Evolutionary conservation across 169 alveolate species (phyloP).

Genomic region (Plasmodium relictum): DNA sequence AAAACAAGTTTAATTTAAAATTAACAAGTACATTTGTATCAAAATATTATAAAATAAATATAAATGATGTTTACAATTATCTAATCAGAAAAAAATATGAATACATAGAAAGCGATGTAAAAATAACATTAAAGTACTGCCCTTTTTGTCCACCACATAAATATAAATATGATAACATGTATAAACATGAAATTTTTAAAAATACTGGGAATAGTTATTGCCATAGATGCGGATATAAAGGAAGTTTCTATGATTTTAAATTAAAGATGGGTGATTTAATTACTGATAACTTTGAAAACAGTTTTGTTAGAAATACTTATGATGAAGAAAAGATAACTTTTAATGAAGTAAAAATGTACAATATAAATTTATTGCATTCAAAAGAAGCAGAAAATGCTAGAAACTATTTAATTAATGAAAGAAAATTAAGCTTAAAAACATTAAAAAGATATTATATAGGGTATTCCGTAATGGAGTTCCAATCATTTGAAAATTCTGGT

Average conservation of each 20-base stretch:
- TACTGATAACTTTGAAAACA: constrained; percentile 71
- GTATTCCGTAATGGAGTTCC: constrained; percentile 79
- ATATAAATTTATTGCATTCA: constrained; percentile 78
- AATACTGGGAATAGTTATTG: constrained; percentile 90
- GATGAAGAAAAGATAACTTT: constrained; percentile 77
- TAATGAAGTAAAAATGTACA: constrained; percentile 81
- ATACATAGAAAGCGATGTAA: constrained; percentile 83
- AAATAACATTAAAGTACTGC: constrained; percentile 87
- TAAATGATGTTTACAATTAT: constrained; percentile 86
- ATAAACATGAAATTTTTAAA: constrained; percentile 88
- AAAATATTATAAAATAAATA: constrained; percentile 82
- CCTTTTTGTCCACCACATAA: constrained; percentile 91
- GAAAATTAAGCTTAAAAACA: constrained; percentile 87
- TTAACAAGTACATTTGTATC: constrained; percentile 86
- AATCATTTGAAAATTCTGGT: constrained; percentile 70
- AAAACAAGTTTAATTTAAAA: neutral
- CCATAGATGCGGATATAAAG: constrained; percentile 90
- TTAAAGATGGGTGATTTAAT: constrained; percentile 86
- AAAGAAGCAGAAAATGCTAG: constrained; percentile 82
- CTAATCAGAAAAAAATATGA: constrained; percentile 85
- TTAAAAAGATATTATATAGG: constrained; percentile 90
- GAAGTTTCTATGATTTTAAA: constrained; percentile 91
- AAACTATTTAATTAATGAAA: constrained; percentile 87
- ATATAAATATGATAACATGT: constrained; percentile 86
- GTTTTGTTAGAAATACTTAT: constrained; percentile 19